Evolutionary conservation across 441 rosid species (phyloP).

Genomic region (Mallotus repandus): DNA sequence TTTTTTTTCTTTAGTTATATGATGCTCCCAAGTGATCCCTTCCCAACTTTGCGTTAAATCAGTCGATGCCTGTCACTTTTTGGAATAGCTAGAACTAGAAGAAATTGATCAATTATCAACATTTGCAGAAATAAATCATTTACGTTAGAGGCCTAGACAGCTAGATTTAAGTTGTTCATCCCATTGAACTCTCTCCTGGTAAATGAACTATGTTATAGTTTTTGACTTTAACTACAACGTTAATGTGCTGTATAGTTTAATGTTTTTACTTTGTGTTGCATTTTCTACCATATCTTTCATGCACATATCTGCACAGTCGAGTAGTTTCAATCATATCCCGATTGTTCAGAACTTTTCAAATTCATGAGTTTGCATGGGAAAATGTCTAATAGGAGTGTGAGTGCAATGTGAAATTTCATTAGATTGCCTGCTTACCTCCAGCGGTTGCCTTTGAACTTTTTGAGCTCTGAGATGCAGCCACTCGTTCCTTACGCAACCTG

Average conservation of each 20-base stretch:
- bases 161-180: neutral
- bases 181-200: neutral
- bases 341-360: neutral
- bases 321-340: neutral
- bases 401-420: conserved; percentile 4
- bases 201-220: neutral
- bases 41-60: neutral
- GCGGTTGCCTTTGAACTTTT: conserved; percentile 29
- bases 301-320: neutral
- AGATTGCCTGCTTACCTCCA: conserved; percentile 48
- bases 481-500: conserved; percentile 65
- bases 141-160: neutral
- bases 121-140: conserved; percentile 7
- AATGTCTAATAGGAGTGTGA: neutral
- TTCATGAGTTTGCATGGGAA: conserved; percentile 1
- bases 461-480: conserved; percentile 58
- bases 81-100: neutral
- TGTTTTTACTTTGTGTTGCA: neutral
- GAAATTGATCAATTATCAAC: neutral
- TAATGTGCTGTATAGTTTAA: neutral
- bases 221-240: neutral
- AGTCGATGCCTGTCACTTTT: neutral
- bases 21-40: neutral
- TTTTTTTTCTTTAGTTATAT: neutral
- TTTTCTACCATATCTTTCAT: neutral